Base-by-base conservation (phyloP, 2,329 filamentous ascomycete genomes). In the Fusarium nematophilum region DNA sequence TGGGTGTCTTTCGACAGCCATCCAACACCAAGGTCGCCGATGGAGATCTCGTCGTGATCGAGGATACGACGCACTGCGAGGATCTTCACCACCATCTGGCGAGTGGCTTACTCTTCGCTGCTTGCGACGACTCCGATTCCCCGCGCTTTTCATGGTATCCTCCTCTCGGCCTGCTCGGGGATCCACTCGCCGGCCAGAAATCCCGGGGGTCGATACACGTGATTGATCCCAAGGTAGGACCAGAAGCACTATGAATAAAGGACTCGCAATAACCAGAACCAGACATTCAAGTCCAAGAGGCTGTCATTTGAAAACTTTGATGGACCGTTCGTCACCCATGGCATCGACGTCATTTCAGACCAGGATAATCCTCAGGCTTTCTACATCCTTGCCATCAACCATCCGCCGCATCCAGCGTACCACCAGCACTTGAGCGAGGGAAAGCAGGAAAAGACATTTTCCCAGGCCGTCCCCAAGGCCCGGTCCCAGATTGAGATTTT, bases 301-400 rank as follows among this genome's bases (percentile, higher is more conserved):
- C 74, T 89, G 3, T 58, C 65, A 0, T 78, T 87, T 13, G 73
- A 80, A 6, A 78, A 81, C 47, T 88, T 87, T 58, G 54, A 78
- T 2, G 77, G 78, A 0, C 76, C 83, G 0, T 86, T 88, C 43
- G 66, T 83, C 6, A 86, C 86, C 0, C 86, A 89, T 59, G 86
- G 86, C 2, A 85, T 89, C 57, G 84, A 86, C 53, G 76, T 89
- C 6, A 77, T 86, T n/a, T 69, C 75, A 3, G 83, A 87, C 57
- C 79, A 78, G 0, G 64, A 77, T 3, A 64, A 26, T 0, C 65
- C 3, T 39, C 48, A 39, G 1, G 73, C 82, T 0, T 81, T 88
- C 6, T 88, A 86, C 61, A 83, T 89, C 38, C 85, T 84, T 48
- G 85, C 83, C 0, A 70, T 89, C 43, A 89, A 89, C 60, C 86